phyloP scores from a whole-genome alignment of 2,329 filamentous ascomycete genomes.

The Penicillium corylophilum region DNA sequence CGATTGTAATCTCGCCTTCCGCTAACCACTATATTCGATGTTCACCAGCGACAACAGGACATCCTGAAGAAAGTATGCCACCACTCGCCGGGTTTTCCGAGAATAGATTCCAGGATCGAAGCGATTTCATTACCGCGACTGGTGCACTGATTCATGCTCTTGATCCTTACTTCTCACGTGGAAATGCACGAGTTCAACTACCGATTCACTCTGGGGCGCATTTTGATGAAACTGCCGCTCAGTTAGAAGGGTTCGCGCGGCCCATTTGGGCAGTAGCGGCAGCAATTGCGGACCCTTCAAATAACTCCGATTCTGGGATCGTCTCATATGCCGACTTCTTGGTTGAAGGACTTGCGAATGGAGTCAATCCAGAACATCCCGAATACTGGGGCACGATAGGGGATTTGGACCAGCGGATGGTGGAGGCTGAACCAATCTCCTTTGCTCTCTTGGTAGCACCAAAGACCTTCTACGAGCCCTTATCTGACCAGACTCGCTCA shows the following conservation, averaged over 20 bases:
- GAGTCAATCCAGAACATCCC: conserved; percentile 4
- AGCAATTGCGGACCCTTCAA: background rate
- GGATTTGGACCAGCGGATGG: conserved; percentile 8
- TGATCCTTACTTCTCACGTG: conserved; percentile 2
- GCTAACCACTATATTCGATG: too few relatives aligned
- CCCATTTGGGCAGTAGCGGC: conserved; percentile 4
- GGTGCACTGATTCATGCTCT: background rate
- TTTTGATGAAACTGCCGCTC: conserved; percentile 4
- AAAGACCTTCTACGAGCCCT: conserved; percentile 2
- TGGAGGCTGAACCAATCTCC: conserved; percentile 6
- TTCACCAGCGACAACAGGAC: too few relatives aligned
- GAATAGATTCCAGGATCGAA: conserved; percentile 1
- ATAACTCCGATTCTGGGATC: background rate
- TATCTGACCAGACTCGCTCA: background rate
- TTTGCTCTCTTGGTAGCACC: conserved; percentile 6
- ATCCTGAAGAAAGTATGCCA: background rate
- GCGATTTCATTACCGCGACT: background rate
- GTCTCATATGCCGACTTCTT: background rate
- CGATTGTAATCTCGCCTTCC: too few relatives aligned
- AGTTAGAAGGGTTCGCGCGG: conserved; percentile 5
- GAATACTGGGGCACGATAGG: conserved; percentile 8
- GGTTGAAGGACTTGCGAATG: conserved; percentile 1
- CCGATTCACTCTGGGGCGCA: conserved; percentile 2
- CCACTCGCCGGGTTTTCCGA: conserved; percentile 1
- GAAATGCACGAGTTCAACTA: conserved; percentile 2